A percentile compares a stretch with the other conserved stretches of the same genome.
These are phyloP conservation scores for Blastobotrys serpentis DNA, from an alignment of 1,139 yeast species.

Conservation along the genomic window DNA sequence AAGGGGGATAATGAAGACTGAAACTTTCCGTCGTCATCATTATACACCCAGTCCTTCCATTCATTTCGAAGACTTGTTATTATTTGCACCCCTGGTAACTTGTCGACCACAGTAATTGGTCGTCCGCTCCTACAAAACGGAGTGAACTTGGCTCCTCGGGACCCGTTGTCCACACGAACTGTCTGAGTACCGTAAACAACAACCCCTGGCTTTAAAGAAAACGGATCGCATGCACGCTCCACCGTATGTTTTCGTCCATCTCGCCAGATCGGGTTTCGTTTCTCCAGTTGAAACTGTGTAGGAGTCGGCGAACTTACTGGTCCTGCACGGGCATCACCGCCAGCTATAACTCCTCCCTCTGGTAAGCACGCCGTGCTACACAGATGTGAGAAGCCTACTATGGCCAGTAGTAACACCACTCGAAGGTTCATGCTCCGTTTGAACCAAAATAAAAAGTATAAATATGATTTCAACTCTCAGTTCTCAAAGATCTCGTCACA, in stretches of 20 bases:
- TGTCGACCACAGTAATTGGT: slow-evolving; percentile 23
- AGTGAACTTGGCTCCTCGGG: slow-evolving; percentile 18
- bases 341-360: background rate
- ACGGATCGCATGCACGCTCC: slow-evolving; percentile 7
- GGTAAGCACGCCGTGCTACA: background rate
- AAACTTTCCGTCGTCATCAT: slow-evolving; percentile 14
- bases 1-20: slow-evolving; percentile 39
- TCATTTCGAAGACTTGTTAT: slow-evolving; percentile 13
- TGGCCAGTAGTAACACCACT: background rate
- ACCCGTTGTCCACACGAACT: slow-evolving; percentile 7
- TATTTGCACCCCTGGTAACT: slow-evolving; percentile 9
- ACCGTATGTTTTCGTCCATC: background rate
- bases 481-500: background rate
- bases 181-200: slow-evolving; percentile 2
- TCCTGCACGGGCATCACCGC: background rate
- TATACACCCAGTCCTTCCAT: slow-evolving; percentile 25
- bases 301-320: slow-evolving; percentile 1
- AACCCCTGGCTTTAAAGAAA: slow-evolving; percentile 2
- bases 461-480: background rate
- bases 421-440: background rate
- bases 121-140: slow-evolving; percentile 23
- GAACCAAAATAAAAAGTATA: background rate
- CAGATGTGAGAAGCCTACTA: background rate
- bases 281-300: background rate
- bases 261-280: slow-evolving; percentile 6